Base-by-base conservation (phyloP, 192 early-diverging fungal genomes). In the Funneliformis mosseae region DNA sequence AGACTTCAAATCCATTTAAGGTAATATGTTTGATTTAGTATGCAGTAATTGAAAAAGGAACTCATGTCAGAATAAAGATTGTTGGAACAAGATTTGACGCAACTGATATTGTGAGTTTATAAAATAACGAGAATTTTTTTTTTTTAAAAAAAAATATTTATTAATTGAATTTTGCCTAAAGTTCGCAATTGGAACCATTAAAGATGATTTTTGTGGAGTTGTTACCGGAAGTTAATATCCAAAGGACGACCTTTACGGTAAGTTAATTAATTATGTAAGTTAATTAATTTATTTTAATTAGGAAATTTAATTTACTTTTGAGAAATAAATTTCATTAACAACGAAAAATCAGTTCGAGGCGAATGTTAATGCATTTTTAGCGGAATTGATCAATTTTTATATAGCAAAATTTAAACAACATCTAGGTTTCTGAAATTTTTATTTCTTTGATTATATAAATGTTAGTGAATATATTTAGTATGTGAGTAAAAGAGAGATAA, bases 101-200 rank as follows among this genome's bases (percentile, higher is more conserved):
- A 48, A 95, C 94, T 2, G 95, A 96, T 85, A 97, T 99, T 82
- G 95, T 96, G 90, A 89, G 92, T 87, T 23, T 33, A 46, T 55
- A 71, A 41, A 61, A 11, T 71, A 46, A 61, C 60, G 16, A 79
- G 69, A 14, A 23, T 18, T 66, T 25, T 46, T 55, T 67, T 33
- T 61, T 80, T 11, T 42, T 66, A 77, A 50, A 62, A 27, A 43
- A 68, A 8, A 23, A 9, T 76, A 18, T 33, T 59, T 48, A 5
- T 38, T 70, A 63, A 48, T 5, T 27, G 63, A 21, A 5, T 33
- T 48, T 48, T 45, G 69, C 43, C 23, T 41, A 21, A 83, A 96
- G 95, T 95, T 94, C 87, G 95, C 95, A 28, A 97, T 96, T 76
- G 97, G 97, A 27, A 97, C 96, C 7, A 97, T 99, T 85, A 98